phyloP scores from a whole-genome alignment of 495 filamentous ascomycete genomes.

The Penicilliopsis zonata region DNA sequence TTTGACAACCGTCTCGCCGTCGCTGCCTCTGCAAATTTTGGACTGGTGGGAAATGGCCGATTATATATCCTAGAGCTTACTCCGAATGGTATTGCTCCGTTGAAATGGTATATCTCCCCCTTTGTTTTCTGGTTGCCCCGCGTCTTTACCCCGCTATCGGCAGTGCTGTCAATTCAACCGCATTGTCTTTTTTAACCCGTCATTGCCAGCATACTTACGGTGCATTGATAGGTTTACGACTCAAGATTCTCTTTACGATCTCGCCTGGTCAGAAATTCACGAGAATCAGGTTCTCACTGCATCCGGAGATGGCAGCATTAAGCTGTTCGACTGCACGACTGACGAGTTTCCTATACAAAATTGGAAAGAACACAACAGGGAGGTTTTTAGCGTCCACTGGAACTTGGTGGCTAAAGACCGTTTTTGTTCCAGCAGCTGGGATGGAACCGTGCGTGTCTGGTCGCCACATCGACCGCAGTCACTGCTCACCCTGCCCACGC shows the following conservation, averaged over 20 bases:
- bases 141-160: slow-evolving; percentile 2
- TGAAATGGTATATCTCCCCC: slow-evolving; percentile 51
- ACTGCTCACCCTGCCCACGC: slow-evolving; percentile 72
- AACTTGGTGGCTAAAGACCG: slow-evolving; percentile 82
- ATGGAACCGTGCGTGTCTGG: slow-evolving; percentile 90
- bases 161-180: no score
- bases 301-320: slow-evolving; percentile 83
- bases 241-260: slow-evolving; percentile 90
- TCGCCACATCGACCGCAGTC: slow-evolving; percentile 59
- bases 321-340: slow-evolving; percentile 76
- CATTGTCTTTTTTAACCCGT: no score
- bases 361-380: slow-evolving; percentile 85
- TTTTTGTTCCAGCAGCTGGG: slow-evolving; percentile 85
- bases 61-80: slow-evolving; percentile 73
- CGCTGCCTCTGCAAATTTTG: slow-evolving; percentile 79
- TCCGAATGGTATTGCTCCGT: slow-evolving; percentile 65
- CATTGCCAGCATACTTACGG: no score
- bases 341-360: slow-evolving; percentile 71
- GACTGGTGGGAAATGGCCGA: slow-evolving; percentile 90
- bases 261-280: slow-evolving; percentile 87
- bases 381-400: slow-evolving; percentile 87
- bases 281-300: slow-evolving; percentile 85
- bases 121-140: neutral
- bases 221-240: slow-evolving; percentile 93
- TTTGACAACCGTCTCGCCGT: slow-evolving; percentile 90